These are phyloP conservation scores for Capronia coronata DNA, from an alignment of 2,329 filamentous ascomycete species.

Conservation along the genomic window DNA sequence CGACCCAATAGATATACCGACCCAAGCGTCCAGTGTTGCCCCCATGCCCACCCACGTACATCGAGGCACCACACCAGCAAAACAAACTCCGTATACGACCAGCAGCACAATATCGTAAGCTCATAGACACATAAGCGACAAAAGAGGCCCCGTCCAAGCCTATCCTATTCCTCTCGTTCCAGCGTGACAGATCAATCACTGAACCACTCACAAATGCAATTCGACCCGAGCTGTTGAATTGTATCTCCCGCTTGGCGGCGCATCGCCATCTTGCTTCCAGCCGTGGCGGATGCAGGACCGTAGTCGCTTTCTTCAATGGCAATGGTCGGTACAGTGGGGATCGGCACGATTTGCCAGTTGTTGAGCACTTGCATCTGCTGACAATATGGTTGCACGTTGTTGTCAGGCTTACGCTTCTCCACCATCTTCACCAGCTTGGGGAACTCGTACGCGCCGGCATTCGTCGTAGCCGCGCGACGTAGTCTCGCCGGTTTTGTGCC, in stretches of 20 bases:
- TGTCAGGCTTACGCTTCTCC: constrained; percentile 51
- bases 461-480: constrained; percentile 26
- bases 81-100: not conserved
- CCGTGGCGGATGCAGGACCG: constrained; percentile 6
- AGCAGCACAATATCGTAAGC: constrained; percentile 15
- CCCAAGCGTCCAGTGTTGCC: not conserved
- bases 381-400: constrained; percentile 48
- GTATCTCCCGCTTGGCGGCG: constrained; percentile 5
- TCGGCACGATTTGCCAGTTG: constrained; percentile 42
- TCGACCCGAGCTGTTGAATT: constrained; percentile 22
- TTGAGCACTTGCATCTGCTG: constrained; percentile 57
- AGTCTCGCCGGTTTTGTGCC: constrained; percentile 13
- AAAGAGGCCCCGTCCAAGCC: not conserved
- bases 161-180: not conserved
- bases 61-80: not conserved
- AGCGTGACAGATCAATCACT: constrained; percentile 17
- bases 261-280: constrained; percentile 4
- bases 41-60: not conserved
- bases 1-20: not conserved
- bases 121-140: constrained; percentile 19
- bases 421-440: constrained; percentile 60
- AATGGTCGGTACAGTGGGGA: constrained; percentile 24
- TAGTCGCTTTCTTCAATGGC: constrained; percentile 25
- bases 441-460: constrained; percentile 32
- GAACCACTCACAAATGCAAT: constrained; percentile 28